Evolutionary conservation across 1,139 yeast genomes (phyloP).

Genomic region (Pichia sp.): DNA sequence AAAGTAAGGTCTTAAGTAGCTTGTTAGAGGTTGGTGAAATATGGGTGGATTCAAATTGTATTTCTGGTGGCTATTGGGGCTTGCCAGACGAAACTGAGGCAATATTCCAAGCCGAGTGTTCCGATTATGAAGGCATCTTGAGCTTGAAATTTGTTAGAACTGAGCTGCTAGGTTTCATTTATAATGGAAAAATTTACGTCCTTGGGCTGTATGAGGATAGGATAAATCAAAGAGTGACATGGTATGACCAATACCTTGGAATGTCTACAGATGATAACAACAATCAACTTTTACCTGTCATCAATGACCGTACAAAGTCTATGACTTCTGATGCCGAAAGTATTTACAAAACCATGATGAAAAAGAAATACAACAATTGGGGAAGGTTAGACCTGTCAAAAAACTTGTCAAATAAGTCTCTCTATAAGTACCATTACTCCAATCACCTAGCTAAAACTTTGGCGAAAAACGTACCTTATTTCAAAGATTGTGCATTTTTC

Average conservation of each 20-base stretch:
- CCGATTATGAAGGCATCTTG: slow-evolving; percentile 61
- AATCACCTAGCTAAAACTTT: slow-evolving; percentile 82
- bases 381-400: slow-evolving; percentile 12
- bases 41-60: slow-evolving; percentile 90
- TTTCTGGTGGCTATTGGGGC: slow-evolving; percentile 88
- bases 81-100: slow-evolving; percentile 62
- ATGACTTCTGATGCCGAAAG: slow-evolving; percentile 8
- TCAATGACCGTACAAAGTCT: slow-evolving; percentile 2
- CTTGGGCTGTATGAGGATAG: slow-evolving; percentile 90
- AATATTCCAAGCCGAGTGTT: slow-evolving; percentile 78
- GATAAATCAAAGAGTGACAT: slow-evolving; percentile 68
- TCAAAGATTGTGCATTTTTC: slow-evolving; percentile 88
- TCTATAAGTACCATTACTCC: slow-evolving; percentile 69
- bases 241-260: slow-evolving; percentile 50
- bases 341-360: neutral
- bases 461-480: slow-evolving; percentile 75
- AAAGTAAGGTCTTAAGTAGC: slow-evolving; percentile 62
- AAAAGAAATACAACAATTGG: slow-evolving; percentile 1
- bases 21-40: slow-evolving; percentile 90
- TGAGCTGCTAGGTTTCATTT: slow-evolving; percentile 83
- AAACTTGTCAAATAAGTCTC: slow-evolving; percentile 11
- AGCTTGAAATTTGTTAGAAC: slow-evolving; percentile 85
- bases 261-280: slow-evolving; percentile 14
- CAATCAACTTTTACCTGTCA: neutral
- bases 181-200: slow-evolving; percentile 81